A percentile compares a stretch with the other conserved stretches of the same genome.
These are phyloP conservation scores for Grosmannia serpens DNA, from an alignment of 2,329 filamentous ascomycete genomes.

Conservation along the genomic window DNA sequence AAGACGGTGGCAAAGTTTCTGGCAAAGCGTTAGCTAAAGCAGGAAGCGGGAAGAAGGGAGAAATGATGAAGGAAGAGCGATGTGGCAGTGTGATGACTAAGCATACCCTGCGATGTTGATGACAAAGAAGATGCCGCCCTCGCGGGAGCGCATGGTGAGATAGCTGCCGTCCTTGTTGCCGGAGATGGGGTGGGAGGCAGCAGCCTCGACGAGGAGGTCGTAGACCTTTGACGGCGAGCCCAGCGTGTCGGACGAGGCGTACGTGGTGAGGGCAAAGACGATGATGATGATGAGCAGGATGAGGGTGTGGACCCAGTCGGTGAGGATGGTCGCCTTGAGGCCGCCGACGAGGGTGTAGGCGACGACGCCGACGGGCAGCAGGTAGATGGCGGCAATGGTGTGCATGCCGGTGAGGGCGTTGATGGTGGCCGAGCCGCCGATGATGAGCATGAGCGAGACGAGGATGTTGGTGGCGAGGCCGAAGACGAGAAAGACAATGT, in stretches of 20 bases:
- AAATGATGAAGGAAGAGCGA: background rate
- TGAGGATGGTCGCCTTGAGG: constrained; percentile 80
- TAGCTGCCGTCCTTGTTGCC: constrained; percentile 77
- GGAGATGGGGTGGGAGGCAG: constrained; percentile 58
- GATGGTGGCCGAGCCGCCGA: constrained; percentile 69
- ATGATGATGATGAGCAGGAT: constrained; percentile 76
- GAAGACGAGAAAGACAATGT: constrained; percentile 72
- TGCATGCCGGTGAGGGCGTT: constrained; percentile 60
- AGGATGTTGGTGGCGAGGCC: constrained; percentile 76
- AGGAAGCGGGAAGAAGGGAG: background rate
- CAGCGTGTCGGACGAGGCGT: constrained; percentile 59
- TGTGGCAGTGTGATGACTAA: background rate
- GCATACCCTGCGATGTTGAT: constrained; percentile 52
- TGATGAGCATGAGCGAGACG: constrained; percentile 80
- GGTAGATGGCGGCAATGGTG: constrained; percentile 71
- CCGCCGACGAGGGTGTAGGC: constrained; percentile 68
- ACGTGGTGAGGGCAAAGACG: constrained; percentile 71
- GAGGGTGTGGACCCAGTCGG: constrained; percentile 80
- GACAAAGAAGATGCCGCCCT: constrained; percentile 81
- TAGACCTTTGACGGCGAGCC: constrained; percentile 70
- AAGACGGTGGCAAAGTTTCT: constrained; percentile 77
- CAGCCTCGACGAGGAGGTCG: constrained; percentile 61
- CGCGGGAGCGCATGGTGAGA: constrained; percentile 70
- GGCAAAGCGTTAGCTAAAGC: background rate
- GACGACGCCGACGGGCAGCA: constrained; percentile 70